Conservation (phyloP, 2,329 filamentous ascomycete species). For the Monosporascus sp. region DNA sequence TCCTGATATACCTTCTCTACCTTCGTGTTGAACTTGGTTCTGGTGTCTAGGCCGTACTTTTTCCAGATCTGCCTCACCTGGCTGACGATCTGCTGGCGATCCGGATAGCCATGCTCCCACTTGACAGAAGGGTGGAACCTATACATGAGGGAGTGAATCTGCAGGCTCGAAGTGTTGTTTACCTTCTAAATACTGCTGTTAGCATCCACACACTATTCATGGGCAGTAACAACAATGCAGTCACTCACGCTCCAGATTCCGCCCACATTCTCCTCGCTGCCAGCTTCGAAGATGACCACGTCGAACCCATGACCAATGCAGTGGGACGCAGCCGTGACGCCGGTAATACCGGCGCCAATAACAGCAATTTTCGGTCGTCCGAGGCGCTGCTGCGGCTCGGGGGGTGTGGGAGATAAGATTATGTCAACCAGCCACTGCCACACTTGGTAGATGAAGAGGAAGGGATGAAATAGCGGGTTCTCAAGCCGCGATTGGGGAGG, state of each 20-base stretch:
- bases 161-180: constrained; percentile 75
- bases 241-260: constrained; percentile 72
- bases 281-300: constrained; percentile 72
- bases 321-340: constrained; percentile 74
- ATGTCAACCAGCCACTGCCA: constrained; percentile 59
- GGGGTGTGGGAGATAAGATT: constrained; percentile 65
- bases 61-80: constrained; percentile 72
- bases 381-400: constrained; percentile 51
- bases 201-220: neutral
- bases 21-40: constrained; percentile 65
- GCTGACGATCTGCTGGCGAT: constrained; percentile 67
- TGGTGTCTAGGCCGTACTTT: constrained; percentile 63
- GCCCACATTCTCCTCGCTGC: constrained; percentile 59
- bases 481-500: constrained; percentile 17
- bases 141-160: constrained; percentile 85
- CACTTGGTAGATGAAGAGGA: constrained; percentile 59
- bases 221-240: neutral
- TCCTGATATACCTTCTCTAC: constrained; percentile 68
- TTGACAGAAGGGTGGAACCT: constrained; percentile 76
- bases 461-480: constrained; percentile 43
- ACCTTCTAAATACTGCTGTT: constrained; percentile 48
- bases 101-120: constrained; percentile 73
- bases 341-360: constrained; percentile 66
- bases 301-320: constrained; percentile 84
- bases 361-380: constrained; percentile 61